phyloP scores from a whole-genome alignment of 306 rosid species.

The Arachis hypogaea region DNA sequence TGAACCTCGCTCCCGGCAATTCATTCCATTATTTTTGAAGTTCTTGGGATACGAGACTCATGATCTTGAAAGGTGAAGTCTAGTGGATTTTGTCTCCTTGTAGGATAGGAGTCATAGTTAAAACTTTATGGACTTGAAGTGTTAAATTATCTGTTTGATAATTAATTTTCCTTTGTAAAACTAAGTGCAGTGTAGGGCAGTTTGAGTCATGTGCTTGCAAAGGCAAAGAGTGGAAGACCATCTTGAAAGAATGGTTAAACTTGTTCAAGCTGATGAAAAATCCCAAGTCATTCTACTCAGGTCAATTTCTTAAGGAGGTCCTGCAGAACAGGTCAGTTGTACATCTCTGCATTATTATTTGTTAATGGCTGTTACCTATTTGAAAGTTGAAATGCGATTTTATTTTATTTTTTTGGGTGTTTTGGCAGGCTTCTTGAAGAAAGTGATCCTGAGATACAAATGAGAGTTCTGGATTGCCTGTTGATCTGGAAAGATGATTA shows the following conservation, averaged over 20 bases:
- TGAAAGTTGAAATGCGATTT: background rate
- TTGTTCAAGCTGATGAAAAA: slow-evolving; percentile 79
- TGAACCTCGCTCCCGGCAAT: slow-evolving; percentile 66
- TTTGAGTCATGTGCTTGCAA: slow-evolving; percentile 70
- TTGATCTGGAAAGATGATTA: slow-evolving; percentile 79
- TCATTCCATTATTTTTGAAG: slow-evolving; percentile 70
- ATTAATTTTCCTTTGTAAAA: slow-evolving; percentile 39
- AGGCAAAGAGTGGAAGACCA: slow-evolving; percentile 88
- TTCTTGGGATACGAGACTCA: slow-evolving; percentile 73
- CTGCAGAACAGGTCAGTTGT: slow-evolving; percentile 70
- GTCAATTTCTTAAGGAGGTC: slow-evolving; percentile 77
- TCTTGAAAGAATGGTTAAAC: slow-evolving; percentile 93
- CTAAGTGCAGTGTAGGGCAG: slow-evolving; percentile 69
- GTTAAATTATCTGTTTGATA: slow-evolving; percentile 26
- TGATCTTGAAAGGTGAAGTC: slow-evolving; percentile 59
- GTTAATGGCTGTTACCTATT: slow-evolving; percentile 20
- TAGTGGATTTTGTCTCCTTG: slow-evolving; percentile 30
- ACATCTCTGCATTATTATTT: slow-evolving; percentile 15
- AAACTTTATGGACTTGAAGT: slow-evolving; percentile 23
- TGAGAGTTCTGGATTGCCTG: slow-evolving; percentile 81
- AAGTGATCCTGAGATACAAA: slow-evolving; percentile 86
- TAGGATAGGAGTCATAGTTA: background rate
- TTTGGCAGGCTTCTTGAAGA: slow-evolving; percentile 82
- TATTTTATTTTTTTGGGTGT: slow-evolving; percentile 17
- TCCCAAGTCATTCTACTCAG: slow-evolving; percentile 59